phyloP scores from a whole-genome alignment of 2,329 filamentous ascomycete species.

The Xylariomycetidae sp. region DNA sequence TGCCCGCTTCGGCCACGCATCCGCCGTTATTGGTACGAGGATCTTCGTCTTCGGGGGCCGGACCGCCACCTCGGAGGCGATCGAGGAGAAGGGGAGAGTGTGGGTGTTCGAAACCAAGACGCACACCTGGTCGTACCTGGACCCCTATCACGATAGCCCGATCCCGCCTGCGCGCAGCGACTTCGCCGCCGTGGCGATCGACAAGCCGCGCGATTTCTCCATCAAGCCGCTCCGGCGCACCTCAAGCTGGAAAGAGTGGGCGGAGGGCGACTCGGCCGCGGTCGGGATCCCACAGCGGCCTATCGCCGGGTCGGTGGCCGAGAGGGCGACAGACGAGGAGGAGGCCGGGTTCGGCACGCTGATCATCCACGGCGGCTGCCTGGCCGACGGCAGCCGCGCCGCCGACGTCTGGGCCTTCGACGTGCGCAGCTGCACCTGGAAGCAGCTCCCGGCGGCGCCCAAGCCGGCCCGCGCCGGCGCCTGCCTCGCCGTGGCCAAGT shows the following conservation, averaged over 20 bases:
- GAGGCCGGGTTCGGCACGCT: slow-evolving; percentile 62
- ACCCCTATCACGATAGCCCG: slow-evolving; percentile 47
- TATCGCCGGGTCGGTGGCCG: slow-evolving; percentile 53
- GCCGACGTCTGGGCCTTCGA: slow-evolving; percentile 77
- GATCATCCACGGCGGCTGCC: slow-evolving; percentile 72
- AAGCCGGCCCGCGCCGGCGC: slow-evolving; percentile 63
- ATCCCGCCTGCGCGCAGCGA: slow-evolving; percentile 65
- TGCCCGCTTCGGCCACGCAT: slow-evolving; percentile 69
- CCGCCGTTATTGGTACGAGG: slow-evolving; percentile 60
- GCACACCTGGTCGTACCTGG: slow-evolving; percentile 60
- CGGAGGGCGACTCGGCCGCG: slow-evolving; percentile 47
- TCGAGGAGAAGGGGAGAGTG: slow-evolving; percentile 70
- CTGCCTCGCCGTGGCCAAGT: slow-evolving; percentile 59
- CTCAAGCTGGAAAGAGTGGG: slow-evolving; percentile 52
- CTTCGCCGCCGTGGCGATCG: slow-evolving; percentile 57
- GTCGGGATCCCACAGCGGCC: slow-evolving; percentile 57
- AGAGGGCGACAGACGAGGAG: slow-evolving; percentile 55
- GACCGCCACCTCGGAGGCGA: slow-evolving; percentile 55
- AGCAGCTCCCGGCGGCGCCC: slow-evolving; percentile 61
- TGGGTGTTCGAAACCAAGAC: slow-evolving; percentile 69
- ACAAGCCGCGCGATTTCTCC: slow-evolving; percentile 50
- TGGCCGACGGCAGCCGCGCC: slow-evolving; percentile 55
- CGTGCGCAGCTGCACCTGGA: slow-evolving; percentile 60
- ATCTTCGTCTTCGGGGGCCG: slow-evolving; percentile 82
- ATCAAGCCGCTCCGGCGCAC: slow-evolving; percentile 30